Base-by-base conservation (phyloP, 208 protist genomes). In the Acanthamoeba sp. region DNA sequence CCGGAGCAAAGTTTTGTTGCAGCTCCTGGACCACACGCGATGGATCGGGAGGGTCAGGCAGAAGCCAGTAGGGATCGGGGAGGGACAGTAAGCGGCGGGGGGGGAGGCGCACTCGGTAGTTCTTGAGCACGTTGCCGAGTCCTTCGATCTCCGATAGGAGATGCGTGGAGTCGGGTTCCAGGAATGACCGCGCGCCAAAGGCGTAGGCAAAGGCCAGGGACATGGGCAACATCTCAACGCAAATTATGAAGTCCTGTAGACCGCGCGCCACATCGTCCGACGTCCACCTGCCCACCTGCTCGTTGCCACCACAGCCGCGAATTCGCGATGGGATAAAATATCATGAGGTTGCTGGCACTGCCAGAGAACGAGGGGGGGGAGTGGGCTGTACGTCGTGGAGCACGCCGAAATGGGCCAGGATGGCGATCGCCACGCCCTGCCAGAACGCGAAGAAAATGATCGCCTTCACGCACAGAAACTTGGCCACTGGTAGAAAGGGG, bases 381-480 rank as follows among this genome's bases (percentile, higher is more conserved):
- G n/a, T n/a, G n/a, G n/a, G n/a, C n/a, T n/a, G 34, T 69, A 36
- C n/a, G 18, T 88, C 62, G 36, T 97, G 95, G 29, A 95, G 34
- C 27, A 97, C 36, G 27, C 95, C 95, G 0, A 95, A 85, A 45
- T 78, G 94, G 36, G 95, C 95, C 6, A 99, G 93, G 38, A 98
- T 89, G 91, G 97, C 96, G 84, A 99, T 98, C 34, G 98, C 92
- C 71, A 98, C 62, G 2, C 98, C 98, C 84, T 99, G 98, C 98
- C 98, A 99, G 95, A 98, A 99, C 22, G 98, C 98, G 24, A 98
- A 95, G 93, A 99, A 98, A 71, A 99, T 98, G 88, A 99, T 97
- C 0, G 96, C 90, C 96, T 99, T 99, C 45, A 99, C 95, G 95
- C 98, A 98, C 20, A 98, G 94, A 89, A 99, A 99, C 96, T 99